Evolutionary conservation across 768 basidiomycete species (phyloP).

Genomic region (Vararia minispora): DNA sequence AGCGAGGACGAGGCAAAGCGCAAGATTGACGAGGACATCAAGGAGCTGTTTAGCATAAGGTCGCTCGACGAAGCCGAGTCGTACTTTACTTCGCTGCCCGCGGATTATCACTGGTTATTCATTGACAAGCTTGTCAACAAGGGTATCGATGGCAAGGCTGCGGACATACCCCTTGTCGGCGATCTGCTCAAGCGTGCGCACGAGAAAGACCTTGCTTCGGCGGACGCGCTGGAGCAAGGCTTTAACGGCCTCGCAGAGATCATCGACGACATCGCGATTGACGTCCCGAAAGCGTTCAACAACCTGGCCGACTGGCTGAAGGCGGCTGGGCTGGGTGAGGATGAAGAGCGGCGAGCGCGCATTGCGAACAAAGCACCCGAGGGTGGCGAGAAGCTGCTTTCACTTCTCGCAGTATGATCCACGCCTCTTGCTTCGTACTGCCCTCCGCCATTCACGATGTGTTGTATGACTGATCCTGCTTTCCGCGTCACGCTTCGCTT

Average conservation of each 20-base stretch:
- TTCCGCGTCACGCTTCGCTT: too few relatives aligned
- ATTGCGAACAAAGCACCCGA: slow-evolving; percentile 54
- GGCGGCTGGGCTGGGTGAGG: slow-evolving; percentile 46
- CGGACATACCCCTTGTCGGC: slow-evolving; percentile 67
- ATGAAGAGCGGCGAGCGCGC: slow-evolving; percentile 43
- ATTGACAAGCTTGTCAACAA: slow-evolving; percentile 65
- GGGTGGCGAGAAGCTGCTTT: slow-evolving; percentile 47
- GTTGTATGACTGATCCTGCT: too few relatives aligned
- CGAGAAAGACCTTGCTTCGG: slow-evolving; percentile 47
- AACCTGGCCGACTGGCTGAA: slow-evolving; percentile 68
- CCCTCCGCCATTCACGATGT: too few relatives aligned
- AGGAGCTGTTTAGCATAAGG: slow-evolving; percentile 81
- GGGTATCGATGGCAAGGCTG: slow-evolving; percentile 74
- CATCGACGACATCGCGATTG: slow-evolving; percentile 83
- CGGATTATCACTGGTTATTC: slow-evolving; percentile 48
- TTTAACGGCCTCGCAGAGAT: slow-evolving; percentile 59
- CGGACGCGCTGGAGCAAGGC: slow-evolving; percentile 62
- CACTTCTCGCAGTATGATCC: slow-evolving; percentile 44
- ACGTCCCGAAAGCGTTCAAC: slow-evolving; percentile 78
- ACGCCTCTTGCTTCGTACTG: too few relatives aligned
- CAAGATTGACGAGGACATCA: slow-evolving; percentile 71
- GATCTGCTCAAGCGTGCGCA: slow-evolving; percentile 58
- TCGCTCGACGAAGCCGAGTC: slow-evolving; percentile 80
- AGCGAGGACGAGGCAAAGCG: slow-evolving; percentile 55
- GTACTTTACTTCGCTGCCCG: slow-evolving; percentile 70